Evolutionary conservation across 192 early-diverging fungal genomes (phyloP).

Genomic region (Globomyces pollinis-pini): DNA sequence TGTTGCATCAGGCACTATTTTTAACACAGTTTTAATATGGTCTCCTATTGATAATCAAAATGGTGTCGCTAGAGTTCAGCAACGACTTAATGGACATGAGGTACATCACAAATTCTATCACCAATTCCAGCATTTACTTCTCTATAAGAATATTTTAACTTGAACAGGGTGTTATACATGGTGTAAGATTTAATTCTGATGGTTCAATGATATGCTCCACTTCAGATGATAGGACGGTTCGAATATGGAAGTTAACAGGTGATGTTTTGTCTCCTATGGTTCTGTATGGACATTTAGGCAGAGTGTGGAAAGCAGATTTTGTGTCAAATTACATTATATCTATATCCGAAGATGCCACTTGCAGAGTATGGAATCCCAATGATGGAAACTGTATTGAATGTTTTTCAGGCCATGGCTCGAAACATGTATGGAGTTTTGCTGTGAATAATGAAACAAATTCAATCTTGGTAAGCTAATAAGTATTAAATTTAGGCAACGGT

Average conservation of each 20-base stretch:
- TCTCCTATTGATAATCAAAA: too few species aligned
- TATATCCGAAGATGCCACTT: conserved; percentile 55
- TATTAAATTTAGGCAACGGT: conserved; percentile 38
- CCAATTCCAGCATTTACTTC: conserved; percentile 51
- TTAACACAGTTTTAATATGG: too few species aligned
- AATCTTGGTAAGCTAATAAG: conserved; percentile 25
- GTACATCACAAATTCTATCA: conserved; percentile 44
- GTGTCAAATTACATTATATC: neutral
- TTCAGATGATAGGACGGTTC: conserved; percentile 77
- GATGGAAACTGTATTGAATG: conserved; percentile 51
- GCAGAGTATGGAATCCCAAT: conserved; percentile 61
- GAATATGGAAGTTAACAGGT: conserved; percentile 53
- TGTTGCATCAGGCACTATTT: too few species aligned
- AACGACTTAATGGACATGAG: conserved; percentile 37
- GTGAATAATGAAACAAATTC: conserved; percentile 38
- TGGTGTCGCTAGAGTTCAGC: neutral
- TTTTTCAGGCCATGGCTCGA: conserved; percentile 73
- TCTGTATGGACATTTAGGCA: conserved; percentile 67
- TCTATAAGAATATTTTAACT: conserved; percentile 49
- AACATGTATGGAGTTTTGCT: conserved; percentile 76
- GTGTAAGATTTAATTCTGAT: conserved; percentile 57
- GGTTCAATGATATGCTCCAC: conserved; percentile 55
- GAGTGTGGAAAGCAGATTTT: conserved; percentile 64
- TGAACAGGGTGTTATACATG: conserved; percentile 68
- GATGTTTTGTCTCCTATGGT: conserved; percentile 11